Conservation (phyloP, 1,284 basidiomycete species). For the Phylloboletellus chloephorus region DNA sequence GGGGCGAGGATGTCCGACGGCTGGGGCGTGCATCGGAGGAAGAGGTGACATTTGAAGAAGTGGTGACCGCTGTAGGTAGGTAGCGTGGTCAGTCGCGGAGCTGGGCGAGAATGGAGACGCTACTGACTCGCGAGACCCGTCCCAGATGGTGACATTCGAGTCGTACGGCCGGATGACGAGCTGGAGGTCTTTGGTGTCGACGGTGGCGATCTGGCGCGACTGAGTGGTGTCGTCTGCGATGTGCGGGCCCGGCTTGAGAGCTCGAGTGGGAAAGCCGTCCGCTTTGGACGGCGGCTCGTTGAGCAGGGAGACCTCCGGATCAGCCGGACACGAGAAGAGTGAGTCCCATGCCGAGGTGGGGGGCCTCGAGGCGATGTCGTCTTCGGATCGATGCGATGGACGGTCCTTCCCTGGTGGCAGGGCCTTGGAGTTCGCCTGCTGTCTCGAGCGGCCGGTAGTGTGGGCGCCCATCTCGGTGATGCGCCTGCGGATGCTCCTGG, state of each 20-base stretch:
- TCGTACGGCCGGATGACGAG: constrained; percentile 13
- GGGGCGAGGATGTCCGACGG: constrained; percentile 10
- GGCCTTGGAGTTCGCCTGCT: no score
- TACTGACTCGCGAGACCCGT: constrained; percentile 20
- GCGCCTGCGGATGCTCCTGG: constrained; percentile 16
- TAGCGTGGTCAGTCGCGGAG: background rate
- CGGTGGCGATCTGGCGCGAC: background rate
- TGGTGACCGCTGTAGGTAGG: constrained; percentile 13
- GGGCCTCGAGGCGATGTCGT: constrained; percentile 4
- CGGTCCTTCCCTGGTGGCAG: no score
- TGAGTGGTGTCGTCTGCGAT: background rate
- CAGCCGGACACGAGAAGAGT: background rate
- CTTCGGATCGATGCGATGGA: constrained; percentile 1
- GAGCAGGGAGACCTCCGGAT: background rate
- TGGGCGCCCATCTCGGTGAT: constrained; percentile 15
- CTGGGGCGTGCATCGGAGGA: constrained; percentile 18
- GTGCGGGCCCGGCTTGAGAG: background rate
- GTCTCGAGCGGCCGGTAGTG: constrained; percentile 7
- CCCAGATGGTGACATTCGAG: constrained; percentile 25
- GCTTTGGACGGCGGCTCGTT: background rate
- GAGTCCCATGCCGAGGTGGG: constrained; percentile 1
- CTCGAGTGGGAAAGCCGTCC: background rate
- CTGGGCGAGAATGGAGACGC: background rate
- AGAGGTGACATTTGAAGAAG: constrained; percentile 23
- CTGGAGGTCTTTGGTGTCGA: constrained; percentile 12